phyloP scores from a whole-genome alignment of 805 yeast species.

The Metschnikowia anglica region DNA sequence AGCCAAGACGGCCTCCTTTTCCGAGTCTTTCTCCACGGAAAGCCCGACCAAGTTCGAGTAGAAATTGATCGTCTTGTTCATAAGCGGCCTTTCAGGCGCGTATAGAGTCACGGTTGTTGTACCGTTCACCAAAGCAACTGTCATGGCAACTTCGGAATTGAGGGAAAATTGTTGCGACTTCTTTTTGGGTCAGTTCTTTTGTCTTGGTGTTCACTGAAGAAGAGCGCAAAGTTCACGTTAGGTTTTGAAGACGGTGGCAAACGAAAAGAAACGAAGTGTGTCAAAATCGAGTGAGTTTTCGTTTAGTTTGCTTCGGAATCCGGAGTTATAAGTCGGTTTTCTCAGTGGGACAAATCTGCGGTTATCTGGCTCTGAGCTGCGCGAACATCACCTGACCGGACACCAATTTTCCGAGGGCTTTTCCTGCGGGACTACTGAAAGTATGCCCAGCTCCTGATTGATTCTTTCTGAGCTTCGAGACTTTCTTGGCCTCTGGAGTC shows the following conservation, averaged over 20 bases:
- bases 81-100: conserved; percentile 50
- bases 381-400: conserved; percentile 21
- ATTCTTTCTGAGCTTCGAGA: too few relatives aligned
- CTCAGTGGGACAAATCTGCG: conserved; percentile 1
- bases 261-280: background rate
- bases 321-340: conserved; percentile 7
- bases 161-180: too few relatives aligned
- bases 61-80: conserved; percentile 51
- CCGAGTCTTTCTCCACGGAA: conserved; percentile 23
- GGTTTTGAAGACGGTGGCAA: too few relatives aligned
- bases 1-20: conserved; percentile 25
- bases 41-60: conserved; percentile 49
- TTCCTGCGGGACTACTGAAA: too few relatives aligned
- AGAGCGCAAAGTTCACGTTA: too few relatives aligned
- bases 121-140: conserved; percentile 49
- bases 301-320: conserved; percentile 8
- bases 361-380: background rate
- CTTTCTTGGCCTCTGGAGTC: too few relatives aligned
- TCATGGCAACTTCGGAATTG: conserved; percentile 1
- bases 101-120: conserved; percentile 50
- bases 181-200: too few relatives aligned
- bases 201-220: too few relatives aligned
- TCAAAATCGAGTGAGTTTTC: background rate
- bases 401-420: conserved; percentile 14
- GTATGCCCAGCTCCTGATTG: too few relatives aligned